phyloP scores from a whole-genome alignment of 352 stramenopile genomes.

The Phytophthora chlamydospora region DNA sequence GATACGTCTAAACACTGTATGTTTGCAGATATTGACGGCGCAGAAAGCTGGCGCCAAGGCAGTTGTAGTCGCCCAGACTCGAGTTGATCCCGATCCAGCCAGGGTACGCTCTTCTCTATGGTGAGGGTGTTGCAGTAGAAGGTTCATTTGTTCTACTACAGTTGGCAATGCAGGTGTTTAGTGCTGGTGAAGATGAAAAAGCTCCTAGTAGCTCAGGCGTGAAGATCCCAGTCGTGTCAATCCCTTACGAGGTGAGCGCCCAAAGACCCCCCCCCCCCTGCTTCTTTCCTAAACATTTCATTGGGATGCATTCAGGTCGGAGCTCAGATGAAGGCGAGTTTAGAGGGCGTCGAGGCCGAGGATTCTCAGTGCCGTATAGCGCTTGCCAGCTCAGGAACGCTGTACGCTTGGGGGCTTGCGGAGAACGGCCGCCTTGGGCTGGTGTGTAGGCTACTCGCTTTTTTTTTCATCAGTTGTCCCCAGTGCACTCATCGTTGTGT shows the following conservation, averaged over 20 bases:
- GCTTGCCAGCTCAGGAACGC: slow-evolving; percentile 42
- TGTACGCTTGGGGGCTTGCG: slow-evolving; percentile 77
- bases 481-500: slow-evolving; percentile 4
- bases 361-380: slow-evolving; percentile 55
- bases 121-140: not conserved
- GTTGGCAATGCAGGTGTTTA: slow-evolving; percentile 58
- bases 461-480: not conserved
- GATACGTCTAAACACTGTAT: not conserved
- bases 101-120: slow-evolving; percentile 34
- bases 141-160: slow-evolving; percentile 18
- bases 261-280: no score
- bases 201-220: slow-evolving; percentile 46
- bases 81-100: slow-evolving; percentile 50
- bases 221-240: slow-evolving; percentile 71
- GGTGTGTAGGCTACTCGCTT: slow-evolving; percentile 28
- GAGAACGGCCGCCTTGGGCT: slow-evolving; percentile 71
- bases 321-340: slow-evolving; percentile 48
- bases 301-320: slow-evolving; percentile 32
- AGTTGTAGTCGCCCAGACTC: slow-evolving; percentile 67
- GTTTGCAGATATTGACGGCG: slow-evolving; percentile 53
- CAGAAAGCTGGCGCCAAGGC: slow-evolving; percentile 73
- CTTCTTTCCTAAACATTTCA: not conserved
- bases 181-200: slow-evolving; percentile 40
- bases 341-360: slow-evolving; percentile 50
- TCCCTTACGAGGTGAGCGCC: slow-evolving; percentile 51